Percentiles rank a stretch among this genome's conserved stretches.
Evolutionary conservation across 2,329 filamentous ascomycete species (phyloP).

Genomic region (Scortechinia acanthostroma): DNA sequence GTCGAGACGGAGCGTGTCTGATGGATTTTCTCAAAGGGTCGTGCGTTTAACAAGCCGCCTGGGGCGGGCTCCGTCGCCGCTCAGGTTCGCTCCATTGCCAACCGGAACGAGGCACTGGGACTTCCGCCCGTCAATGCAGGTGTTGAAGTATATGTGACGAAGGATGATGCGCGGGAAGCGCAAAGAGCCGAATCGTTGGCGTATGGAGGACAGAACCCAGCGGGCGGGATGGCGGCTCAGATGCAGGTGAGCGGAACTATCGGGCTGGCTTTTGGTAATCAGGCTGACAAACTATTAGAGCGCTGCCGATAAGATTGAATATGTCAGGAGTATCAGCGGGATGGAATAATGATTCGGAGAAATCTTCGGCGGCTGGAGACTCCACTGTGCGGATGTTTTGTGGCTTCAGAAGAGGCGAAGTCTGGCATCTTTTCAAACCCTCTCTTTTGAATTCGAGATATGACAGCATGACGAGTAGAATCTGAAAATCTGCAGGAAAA

Average conservation of each 20-base stretch:
- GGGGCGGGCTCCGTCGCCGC: conserved; percentile 17
- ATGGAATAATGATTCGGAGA: conserved; percentile 6
- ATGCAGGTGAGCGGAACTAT: conserved; percentile 17
- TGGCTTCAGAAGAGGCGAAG: too few species aligned
- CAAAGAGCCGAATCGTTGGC: conserved; percentile 14
- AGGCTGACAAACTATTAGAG: conserved; percentile 10
- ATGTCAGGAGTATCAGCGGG: conserved; percentile 10
- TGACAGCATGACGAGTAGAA: too few species aligned
- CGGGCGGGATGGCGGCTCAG: conserved; percentile 17
- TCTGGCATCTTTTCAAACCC: too few species aligned
- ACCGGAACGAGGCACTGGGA: conserved; percentile 17
- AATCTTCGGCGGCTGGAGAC: too few species aligned
- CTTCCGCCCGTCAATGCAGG: conserved; percentile 11
- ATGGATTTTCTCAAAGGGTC: conserved; percentile 11
- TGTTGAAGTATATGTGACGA: conserved; percentile 16
- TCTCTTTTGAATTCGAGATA: too few species aligned
- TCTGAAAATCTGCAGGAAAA: too few species aligned
- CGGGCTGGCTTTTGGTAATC: conserved; percentile 3
- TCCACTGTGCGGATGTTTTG: too few species aligned
- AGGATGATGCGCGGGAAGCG: conserved; percentile 18
- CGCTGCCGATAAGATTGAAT: conserved; percentile 20
- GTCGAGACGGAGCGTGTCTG: too few species aligned
- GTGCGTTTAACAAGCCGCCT: conserved; percentile 19
- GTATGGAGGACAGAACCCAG: conserved; percentile 18
- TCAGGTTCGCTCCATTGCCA: conserved; percentile 19